Base-by-base conservation (phyloP, 2,329 filamentous ascomycete species). In the Aschersonia sp. region DNA sequence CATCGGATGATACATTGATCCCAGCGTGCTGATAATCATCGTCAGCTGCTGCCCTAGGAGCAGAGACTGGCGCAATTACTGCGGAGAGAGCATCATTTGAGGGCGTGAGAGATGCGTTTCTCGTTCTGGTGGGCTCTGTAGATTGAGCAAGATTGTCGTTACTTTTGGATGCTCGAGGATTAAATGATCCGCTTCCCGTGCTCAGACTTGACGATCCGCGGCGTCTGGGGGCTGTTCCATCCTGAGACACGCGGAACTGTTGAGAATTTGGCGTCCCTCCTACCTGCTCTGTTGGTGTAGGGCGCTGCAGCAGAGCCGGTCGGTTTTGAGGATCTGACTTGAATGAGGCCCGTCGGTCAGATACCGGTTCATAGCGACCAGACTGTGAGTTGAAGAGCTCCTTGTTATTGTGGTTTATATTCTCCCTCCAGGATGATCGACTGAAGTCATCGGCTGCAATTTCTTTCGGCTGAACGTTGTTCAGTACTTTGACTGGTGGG, bases 301-400 rank as follows among this genome's bases (percentile, higher is more conserved):
- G 77, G 44, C 90, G 75, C 60, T 96, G 89, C 43, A 97, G 67
- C 7, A 97, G 68, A 11, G 87, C 76, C 30, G 87, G 84, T 53
- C 90, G 83, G 45, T 85, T 79, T 51, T 77, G 73, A 47, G 71
- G 66, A 47, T 92, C 85, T 48, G 79, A 76, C 46, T 84, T 78
- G 53, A 77, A 68, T 32, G 83, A 79, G 14, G 78, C 79, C 53
- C 87, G 79, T 39, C 88, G 81, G 52, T 95, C 87, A 46, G 76
- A 71, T 4, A 89, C 90, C 12, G 89, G 88, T 60, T 97, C 90
- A 56, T 95, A 94, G 46, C 87, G 83, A 14, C 90, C 90, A 47
- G 87, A 95, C 48, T 94, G 85, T n/a, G 90, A 94, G 61, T 97
- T 96, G 68, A 81, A 97, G 0, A 97, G 71, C 62, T 97, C 89